phyloP scores from a whole-genome alignment of 139 green algal species.

The Chlorella vulgaris region DNA sequence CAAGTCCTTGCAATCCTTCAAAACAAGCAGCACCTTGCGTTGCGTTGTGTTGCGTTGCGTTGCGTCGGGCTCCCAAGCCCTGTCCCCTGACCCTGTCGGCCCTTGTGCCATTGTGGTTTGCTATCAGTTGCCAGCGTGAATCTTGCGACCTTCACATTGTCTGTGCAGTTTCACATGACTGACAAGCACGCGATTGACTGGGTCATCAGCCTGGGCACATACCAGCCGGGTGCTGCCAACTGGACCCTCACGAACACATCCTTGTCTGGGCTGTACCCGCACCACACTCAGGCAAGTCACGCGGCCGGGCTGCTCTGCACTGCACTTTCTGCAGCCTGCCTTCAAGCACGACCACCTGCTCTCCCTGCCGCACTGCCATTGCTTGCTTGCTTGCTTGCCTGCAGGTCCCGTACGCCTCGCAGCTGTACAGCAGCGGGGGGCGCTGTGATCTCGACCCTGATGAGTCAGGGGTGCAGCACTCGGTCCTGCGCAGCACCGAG shows the following conservation, averaged over 20 bases:
- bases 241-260: neutral
- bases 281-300: neutral
- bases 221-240: neutral
- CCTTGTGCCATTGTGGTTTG: too few species aligned
- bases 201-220: slow-evolving; percentile 28
- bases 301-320: neutral
- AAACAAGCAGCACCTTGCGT: too few species aligned
- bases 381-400: neutral
- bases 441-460: slow-evolving; percentile 22
- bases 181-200: slow-evolving; percentile 25
- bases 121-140: too few species aligned
- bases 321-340: neutral
- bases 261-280: slow-evolving; percentile 15
- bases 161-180: slow-evolving; percentile 28
- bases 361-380: too few species aligned
- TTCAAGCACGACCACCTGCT: too few species aligned
- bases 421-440: neutral
- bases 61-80: too few species aligned
- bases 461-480: neutral
- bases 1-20: too few species aligned
- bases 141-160: too few species aligned
- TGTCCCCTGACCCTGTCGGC: too few species aligned
- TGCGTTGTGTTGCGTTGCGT: too few species aligned
- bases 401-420: slow-evolving; percentile 27
- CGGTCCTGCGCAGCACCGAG: slow-evolving; percentile 8